Evolutionary conservation across 495 filamentous ascomycete species (phyloP).

Genomic region (Tuber microsphaerosporum): DNA sequence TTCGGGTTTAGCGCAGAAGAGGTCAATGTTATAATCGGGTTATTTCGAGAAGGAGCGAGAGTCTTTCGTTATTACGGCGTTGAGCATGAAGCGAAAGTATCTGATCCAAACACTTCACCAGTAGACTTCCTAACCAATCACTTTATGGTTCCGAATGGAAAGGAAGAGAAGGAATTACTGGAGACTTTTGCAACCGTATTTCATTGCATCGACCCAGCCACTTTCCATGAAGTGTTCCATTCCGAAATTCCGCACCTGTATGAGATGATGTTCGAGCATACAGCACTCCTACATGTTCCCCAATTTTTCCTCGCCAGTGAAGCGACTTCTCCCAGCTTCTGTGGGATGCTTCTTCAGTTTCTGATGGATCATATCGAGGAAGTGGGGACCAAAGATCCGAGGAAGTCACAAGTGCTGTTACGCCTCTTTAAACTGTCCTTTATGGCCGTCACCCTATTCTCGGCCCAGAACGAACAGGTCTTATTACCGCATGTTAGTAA

Average conservation of each 20-base stretch:
- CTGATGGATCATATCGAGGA: slow-evolving; percentile 94
- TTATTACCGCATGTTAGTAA: slow-evolving; percentile 90
- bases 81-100: slow-evolving; percentile 63
- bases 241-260: slow-evolving; percentile 94
- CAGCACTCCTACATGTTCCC: slow-evolving; percentile 83
- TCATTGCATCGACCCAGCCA: slow-evolving; percentile 95
- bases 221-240: slow-evolving; percentile 97
- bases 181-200: slow-evolving; percentile 98
- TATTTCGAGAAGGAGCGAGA: slow-evolving; percentile 90
- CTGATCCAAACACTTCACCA: slow-evolving; percentile 66
- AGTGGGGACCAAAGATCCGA: slow-evolving; percentile 82
- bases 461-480: slow-evolving; percentile 87
- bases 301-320: slow-evolving; percentile 98
- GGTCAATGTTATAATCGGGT: slow-evolving; percentile 89
- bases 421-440: slow-evolving; percentile 97
- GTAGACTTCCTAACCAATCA: slow-evolving; percentile 87
- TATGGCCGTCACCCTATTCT: slow-evolving; percentile 98
- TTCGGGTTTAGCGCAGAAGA: slow-evolving; percentile 97
- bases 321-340: slow-evolving; percentile 93
- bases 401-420: slow-evolving; percentile 82
- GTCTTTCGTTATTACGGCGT: slow-evolving; percentile 95
- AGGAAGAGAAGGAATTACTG: slow-evolving; percentile 94
- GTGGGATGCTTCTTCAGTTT: slow-evolving; percentile 93
- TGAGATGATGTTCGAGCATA: slow-evolving; percentile 96
- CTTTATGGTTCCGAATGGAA: slow-evolving; percentile 81